phyloP scores from a whole-genome alignment of 2,329 filamentous ascomycete genomes.

The Tolypocladium nubicola region DNA sequence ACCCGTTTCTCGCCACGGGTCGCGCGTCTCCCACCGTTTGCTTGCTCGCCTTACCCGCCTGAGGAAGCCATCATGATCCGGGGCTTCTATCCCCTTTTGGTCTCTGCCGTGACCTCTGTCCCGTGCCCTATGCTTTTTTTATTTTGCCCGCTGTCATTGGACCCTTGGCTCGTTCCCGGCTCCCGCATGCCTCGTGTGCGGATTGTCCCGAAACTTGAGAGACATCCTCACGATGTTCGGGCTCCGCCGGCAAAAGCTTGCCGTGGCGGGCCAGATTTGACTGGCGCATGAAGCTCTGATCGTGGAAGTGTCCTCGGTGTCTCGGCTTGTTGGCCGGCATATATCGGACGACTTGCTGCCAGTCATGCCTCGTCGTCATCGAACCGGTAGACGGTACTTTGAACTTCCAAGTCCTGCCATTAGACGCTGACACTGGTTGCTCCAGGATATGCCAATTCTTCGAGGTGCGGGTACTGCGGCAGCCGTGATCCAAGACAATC shows the following conservation, averaged over 20 bases:
- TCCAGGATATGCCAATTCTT: slow-evolving; percentile 40
- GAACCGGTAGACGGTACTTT: neutral
- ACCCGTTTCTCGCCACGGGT: neutral
- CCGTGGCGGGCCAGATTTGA: neutral
- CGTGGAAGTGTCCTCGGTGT: neutral
- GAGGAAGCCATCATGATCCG: neutral
- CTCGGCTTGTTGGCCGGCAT: neutral
- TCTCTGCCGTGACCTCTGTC: neutral
- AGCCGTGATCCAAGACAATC: slow-evolving; percentile 36
- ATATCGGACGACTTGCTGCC: neutral
- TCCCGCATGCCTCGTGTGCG: neutral
- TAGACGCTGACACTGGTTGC: neutral
- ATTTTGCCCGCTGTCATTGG: neutral
- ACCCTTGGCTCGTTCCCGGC: neutral
- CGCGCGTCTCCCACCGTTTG: neutral
- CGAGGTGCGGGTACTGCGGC: slow-evolving; percentile 43
- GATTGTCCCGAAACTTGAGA: neutral
- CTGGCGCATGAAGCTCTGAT: neutral
- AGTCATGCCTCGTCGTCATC: neutral
- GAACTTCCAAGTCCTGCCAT: neutral
- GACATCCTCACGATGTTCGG: neutral
- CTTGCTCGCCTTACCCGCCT: neutral
- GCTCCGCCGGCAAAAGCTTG: neutral
- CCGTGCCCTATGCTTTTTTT: neutral
- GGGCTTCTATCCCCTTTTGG: neutral